phyloP scores from a whole-genome alignment of 2,329 filamentous ascomycete genomes.

The Cordyceps cicadae region DNA sequence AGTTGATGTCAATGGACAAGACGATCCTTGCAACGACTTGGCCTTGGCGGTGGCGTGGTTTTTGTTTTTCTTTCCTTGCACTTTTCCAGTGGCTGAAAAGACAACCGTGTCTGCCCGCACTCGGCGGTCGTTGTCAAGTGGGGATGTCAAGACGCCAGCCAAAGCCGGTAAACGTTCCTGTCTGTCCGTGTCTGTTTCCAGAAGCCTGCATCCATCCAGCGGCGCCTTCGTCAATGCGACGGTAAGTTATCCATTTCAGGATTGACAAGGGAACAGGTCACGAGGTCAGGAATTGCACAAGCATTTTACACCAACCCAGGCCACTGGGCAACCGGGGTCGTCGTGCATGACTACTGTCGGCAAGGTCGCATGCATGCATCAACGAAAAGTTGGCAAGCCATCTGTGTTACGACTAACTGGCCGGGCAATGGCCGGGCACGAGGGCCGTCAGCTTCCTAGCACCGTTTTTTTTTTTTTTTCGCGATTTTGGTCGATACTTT shows the following conservation, averaged over 20 bases:
- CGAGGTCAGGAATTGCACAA: no score
- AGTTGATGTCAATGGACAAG: neutral
- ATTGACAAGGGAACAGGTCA: no score
- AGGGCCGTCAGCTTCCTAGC: neutral
- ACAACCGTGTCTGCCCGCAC: neutral
- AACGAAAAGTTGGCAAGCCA: neutral
- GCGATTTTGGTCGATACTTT: neutral
- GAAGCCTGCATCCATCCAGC: neutral
- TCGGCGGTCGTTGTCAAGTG: neutral
- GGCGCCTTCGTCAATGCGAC: no score
- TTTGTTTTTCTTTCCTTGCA: neutral
- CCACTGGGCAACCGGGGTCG: neutral
- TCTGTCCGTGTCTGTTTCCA: neutral
- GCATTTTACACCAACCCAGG: neutral
- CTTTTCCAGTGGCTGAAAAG: neutral
- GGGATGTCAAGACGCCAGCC: neutral
- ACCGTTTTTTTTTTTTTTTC: neutral
- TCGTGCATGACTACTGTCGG: neutral
- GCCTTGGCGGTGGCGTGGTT: slow-evolving; percentile 4
- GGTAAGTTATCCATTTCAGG: no score
- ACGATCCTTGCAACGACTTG: neutral
- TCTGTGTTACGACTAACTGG: neutral
- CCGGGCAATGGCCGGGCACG: no score
- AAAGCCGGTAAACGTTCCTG: neutral
- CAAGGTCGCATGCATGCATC: neutral